Evolutionary conservation across 306 rosid species (phyloP), one percentile per base, ranked within the genome.

Genomic region (Dicorynia guianensis): DNA sequence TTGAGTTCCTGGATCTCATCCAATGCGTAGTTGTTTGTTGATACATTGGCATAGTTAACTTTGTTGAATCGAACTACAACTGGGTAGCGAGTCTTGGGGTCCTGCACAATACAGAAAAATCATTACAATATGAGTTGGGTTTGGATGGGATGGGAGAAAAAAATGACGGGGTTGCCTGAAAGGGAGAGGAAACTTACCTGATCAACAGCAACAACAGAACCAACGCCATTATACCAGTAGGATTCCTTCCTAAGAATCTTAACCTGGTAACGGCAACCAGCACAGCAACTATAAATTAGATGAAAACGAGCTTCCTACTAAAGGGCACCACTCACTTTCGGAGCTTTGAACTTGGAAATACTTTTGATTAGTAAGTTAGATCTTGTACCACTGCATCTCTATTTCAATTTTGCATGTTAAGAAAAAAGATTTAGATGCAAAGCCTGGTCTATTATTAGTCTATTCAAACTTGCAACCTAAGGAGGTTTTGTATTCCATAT

Each of bases 11-110:
- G 82, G 59, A 91, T 84, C 86, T 91, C 97, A 76, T 91, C 97
- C 92, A 91, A 82, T 11, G 97, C 97, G 76, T 89, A 91, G 88
- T 91, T 91, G 88, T 91, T 91, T 72, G 97, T 91, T 42, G 97
- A 91, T 79, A 91, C 92, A 55, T 89, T 91, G 59, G 97, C 97
- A 54, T 91, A 91, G 84, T 91, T 89, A 50, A 91, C 97, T 76
- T 91, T 91, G 85, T 79, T 77, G 89, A 91, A 91, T 68, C 97
- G 82, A 81, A 91, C 97, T 71, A 91, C 97, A 6, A 91, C 97
- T 34, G 97, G 97, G 82, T 91, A 91, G 15, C 97, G 89, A 68
- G 79, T 85, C 72, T 87, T 91, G 18, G 97, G 94, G 33, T 91
- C 97, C 97, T 91, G 83, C 71, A 25, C 53, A 63, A 59, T 53